These are phyloP conservation scores for Botryosphaeria agaves DNA, from an alignment of 2,329 filamentous ascomycete genomes.

Conservation along the genomic window DNA sequence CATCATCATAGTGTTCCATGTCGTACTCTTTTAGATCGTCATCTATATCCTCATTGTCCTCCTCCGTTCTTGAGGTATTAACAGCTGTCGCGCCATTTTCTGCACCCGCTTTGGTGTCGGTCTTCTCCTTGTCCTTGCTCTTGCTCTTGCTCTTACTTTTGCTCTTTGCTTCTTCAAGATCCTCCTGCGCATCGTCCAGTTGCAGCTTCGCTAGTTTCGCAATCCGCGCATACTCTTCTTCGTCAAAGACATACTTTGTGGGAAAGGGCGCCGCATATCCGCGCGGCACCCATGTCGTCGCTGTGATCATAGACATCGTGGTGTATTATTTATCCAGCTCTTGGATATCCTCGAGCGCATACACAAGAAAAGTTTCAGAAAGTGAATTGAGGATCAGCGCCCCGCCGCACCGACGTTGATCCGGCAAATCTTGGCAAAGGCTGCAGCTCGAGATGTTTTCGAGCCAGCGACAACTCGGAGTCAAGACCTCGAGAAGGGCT, in stretches of 20 bases:
- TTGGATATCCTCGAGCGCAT: no score
- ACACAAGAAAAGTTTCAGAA: no score
- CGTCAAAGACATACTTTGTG: slow-evolving; percentile 31
- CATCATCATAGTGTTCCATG: slow-evolving; percentile 85
- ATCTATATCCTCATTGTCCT: slow-evolving; percentile 43
- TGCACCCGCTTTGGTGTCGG: slow-evolving; percentile 9
- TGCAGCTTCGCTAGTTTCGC: slow-evolving; percentile 40
- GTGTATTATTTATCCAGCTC: no score
- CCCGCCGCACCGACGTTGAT: no score
- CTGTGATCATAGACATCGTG: slow-evolving; percentile 38
- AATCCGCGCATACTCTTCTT: slow-evolving; percentile 33
- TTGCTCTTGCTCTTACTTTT: slow-evolving; percentile 11
- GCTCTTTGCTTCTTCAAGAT: slow-evolving; percentile 53
- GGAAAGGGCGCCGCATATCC: slow-evolving; percentile 32
- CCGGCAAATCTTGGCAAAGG: no score
- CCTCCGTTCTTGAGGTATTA: slow-evolving; percentile 4
- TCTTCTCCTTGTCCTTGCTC: slow-evolving; percentile 11
- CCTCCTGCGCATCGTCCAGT: slow-evolving; percentile 81
- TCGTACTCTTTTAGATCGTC: slow-evolving; percentile 94
- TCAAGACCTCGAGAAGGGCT: no score
- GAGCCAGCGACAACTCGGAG: no score
- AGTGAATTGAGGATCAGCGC: no score
- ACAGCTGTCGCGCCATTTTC: no score
- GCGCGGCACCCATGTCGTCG: slow-evolving; percentile 34
- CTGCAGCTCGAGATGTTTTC: no score